phyloP scores from a whole-genome alignment of 495 filamentous ascomycete species.

The Penicillium egyptiacum region DNA sequence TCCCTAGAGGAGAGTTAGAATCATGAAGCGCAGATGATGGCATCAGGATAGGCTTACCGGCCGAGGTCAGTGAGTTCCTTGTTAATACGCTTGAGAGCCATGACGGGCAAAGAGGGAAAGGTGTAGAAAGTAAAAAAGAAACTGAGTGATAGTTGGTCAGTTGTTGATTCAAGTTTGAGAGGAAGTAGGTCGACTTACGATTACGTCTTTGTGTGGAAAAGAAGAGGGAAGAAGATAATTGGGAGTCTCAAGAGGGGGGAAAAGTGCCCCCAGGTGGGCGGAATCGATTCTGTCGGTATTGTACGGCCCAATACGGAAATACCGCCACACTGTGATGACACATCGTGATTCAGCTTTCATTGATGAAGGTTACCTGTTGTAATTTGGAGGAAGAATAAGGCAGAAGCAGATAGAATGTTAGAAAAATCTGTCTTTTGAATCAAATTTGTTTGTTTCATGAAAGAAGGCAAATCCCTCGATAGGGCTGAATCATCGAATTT shows the following conservation, averaged over 20 bases:
- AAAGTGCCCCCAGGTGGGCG: slow-evolving; percentile 25
- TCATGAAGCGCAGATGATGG: slow-evolving; percentile 8
- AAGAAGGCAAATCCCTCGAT: neutral
- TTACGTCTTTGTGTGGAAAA: slow-evolving; percentile 37
- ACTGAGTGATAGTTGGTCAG: slow-evolving; percentile 13
- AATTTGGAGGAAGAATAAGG: neutral
- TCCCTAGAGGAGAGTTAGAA: slow-evolving; percentile 59
- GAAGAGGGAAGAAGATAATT: slow-evolving; percentile 31
- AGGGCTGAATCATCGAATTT: neutral
- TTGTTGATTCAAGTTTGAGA: slow-evolving; percentile 4
- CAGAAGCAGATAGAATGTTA: slow-evolving; percentile 2
- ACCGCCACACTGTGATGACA: slow-evolving; percentile 14
- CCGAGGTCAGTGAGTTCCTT: slow-evolving; percentile 99
- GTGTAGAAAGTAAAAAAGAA: slow-evolving; percentile 9
- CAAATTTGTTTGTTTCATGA: neutral
- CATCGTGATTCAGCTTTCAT: slow-evolving; percentile 11
- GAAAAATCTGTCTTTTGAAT: neutral
- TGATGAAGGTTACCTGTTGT: neutral
- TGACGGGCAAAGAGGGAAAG: slow-evolving; percentile 41
- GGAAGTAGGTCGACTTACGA: slow-evolving; percentile 24
- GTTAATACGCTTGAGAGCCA: slow-evolving; percentile 99
- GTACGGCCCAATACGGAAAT: slow-evolving; percentile 23
- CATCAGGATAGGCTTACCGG: slow-evolving; percentile 64
- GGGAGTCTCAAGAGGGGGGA: slow-evolving; percentile 23
- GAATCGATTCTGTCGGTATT: slow-evolving; percentile 23